These are phyloP conservation scores for Agaricus subrufescens DNA, from an alignment of 768 basidiomycete genomes.

Conservation along the genomic window DNA sequence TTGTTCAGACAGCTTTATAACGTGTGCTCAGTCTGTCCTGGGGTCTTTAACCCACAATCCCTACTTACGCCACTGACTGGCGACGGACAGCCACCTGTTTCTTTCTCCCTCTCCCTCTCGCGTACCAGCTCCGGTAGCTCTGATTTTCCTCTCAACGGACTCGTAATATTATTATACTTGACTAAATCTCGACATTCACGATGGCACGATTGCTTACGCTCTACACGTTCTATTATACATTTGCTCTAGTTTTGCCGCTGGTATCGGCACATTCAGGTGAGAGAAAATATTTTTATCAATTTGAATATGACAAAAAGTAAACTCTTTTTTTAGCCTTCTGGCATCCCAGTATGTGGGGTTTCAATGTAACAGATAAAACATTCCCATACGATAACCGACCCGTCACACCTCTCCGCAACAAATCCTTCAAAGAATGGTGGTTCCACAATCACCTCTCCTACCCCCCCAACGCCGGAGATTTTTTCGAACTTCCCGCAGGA, in stretches of 20 bases:
- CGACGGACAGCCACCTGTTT: background rate
- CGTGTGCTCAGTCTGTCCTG: background rate
- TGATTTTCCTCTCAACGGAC: background rate
- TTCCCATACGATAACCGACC: conserved; percentile 65
- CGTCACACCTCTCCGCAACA: conserved; percentile 35
- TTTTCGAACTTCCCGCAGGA: conserved; percentile 60
- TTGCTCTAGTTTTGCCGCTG: background rate
- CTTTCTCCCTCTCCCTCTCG: background rate
- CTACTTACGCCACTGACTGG: too few relatives aligned
- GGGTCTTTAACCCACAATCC: background rate
- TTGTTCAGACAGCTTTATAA: background rate
- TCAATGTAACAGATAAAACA: conserved; percentile 55
- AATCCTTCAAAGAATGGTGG: conserved; percentile 58
- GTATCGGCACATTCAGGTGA: conserved; percentile 7
- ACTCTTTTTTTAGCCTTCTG: conserved; percentile 35
- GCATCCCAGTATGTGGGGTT: conserved; percentile 61
- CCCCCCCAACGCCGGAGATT: conserved; percentile 52
- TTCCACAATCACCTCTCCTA: conserved; percentile 56
- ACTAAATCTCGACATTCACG: background rate
- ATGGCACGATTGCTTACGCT: conserved; percentile 3
- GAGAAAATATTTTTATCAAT: background rate
- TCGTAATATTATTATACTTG: background rate
- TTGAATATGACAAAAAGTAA: background rate
- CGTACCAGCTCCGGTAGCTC: background rate
- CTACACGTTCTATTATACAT: background rate